phyloP scores from a whole-genome alignment of 2,329 filamentous ascomycete species.

The Huntiella bhutanensis region DNA sequence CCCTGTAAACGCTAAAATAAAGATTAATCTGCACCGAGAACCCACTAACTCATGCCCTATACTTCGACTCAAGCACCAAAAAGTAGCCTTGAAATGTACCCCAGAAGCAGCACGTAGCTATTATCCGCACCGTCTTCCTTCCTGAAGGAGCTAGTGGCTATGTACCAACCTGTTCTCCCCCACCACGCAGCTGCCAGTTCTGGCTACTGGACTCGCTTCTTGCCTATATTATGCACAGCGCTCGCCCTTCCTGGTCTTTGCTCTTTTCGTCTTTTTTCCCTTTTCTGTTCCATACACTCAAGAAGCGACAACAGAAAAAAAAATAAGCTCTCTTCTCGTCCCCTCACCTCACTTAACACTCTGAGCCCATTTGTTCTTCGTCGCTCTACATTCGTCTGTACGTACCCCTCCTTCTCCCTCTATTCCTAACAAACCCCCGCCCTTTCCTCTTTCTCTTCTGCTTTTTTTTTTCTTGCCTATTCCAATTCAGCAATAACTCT shows the following conservation, averaged over 20 bases:
- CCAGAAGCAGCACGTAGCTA: too few species aligned
- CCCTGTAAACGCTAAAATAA: too few species aligned
- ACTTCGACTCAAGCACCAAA: too few species aligned
- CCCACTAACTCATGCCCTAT: neutral
- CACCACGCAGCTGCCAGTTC: too few species aligned
- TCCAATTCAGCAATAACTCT: slow-evolving; percentile 1
- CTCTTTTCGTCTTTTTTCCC: slow-evolving; percentile 10
- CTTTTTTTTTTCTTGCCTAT: neutral
- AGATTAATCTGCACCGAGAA: neutral
- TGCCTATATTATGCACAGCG: slow-evolving; percentile 8
- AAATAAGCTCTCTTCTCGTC: neutral
- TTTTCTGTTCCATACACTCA: slow-evolving; percentile 5
- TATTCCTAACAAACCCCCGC: neutral
- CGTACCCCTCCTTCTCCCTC: neutral
- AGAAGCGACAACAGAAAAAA: slow-evolving; percentile 1
- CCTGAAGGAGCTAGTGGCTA: too few species aligned
- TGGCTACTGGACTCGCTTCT: neutral
- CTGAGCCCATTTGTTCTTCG: too few species aligned
- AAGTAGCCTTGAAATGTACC: too few species aligned
- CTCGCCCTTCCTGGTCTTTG: slow-evolving; percentile 10
- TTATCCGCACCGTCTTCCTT: too few species aligned
- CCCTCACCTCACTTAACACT: neutral
- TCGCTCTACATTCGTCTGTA: too few species aligned
- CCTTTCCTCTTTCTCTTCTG: neutral
- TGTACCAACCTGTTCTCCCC: too few species aligned